phyloP scores from a whole-genome alignment of 257 asterid species.

The Pogostemon cablin region DNA sequence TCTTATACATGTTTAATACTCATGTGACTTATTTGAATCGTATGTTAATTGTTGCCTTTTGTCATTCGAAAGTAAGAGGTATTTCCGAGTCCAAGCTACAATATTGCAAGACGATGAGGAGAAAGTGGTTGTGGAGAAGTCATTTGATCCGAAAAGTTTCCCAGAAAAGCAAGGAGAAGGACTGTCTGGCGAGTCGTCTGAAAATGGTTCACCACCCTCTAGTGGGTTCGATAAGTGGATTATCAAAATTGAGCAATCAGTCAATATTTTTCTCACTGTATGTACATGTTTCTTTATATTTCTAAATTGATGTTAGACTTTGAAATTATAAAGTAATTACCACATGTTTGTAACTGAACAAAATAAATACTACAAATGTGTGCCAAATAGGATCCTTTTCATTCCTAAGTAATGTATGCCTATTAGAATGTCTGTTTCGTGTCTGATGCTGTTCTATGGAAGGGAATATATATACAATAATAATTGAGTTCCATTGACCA shows the following conservation, averaged over 20 bases:
- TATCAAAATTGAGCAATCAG: slow-evolving; percentile 84
- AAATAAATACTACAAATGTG: not conserved
- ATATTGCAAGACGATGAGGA: slow-evolving; percentile 77
- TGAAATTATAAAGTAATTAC: not conserved
- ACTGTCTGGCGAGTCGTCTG: slow-evolving; percentile 41
- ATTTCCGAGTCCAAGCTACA: slow-evolving; percentile 60
- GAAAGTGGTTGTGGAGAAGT: slow-evolving; percentile 67
- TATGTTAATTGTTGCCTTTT: slow-evolving; percentile 27
- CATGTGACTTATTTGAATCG: not conserved
- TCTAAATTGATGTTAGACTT: slow-evolving; percentile 10
- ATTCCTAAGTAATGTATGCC: slow-evolving; percentile 15
- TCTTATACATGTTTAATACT: not conserved
- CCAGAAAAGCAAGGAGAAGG: slow-evolving; percentile 58
- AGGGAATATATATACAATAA: slow-evolving; percentile 22
- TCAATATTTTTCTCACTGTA: slow-evolving; percentile 86
- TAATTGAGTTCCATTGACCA: slow-evolving; percentile 30
- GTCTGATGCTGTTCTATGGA: slow-evolving; percentile 1
- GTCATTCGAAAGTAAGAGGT: slow-evolving; percentile 40
- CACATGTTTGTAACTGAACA: slow-evolving; percentile 8
- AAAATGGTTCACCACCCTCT: slow-evolving; percentile 43
- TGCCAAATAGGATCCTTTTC: slow-evolving; percentile 12
- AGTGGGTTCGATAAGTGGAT: slow-evolving; percentile 64
- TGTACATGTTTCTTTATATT: slow-evolving; percentile 2
- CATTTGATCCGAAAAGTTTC: slow-evolving; percentile 59
- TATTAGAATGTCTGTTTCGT: not conserved